These are phyloP conservation scores for Plantago major DNA, from an alignment of 257 asterid species.

Conservation along the genomic window DNA sequence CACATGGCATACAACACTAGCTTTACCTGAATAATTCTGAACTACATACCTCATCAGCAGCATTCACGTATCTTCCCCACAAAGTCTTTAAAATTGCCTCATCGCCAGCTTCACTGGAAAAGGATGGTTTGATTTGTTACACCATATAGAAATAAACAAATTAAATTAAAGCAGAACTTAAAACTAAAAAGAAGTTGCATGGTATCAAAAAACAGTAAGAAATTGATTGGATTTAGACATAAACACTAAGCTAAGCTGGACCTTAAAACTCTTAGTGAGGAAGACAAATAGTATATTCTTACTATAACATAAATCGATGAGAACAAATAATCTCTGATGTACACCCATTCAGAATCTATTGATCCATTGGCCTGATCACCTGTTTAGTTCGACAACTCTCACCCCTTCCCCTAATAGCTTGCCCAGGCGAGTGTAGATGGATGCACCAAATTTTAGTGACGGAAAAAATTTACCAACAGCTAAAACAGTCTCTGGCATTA, in stretches of 20 bases:
- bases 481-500: slow-evolving; percentile 9
- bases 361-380: neutral
- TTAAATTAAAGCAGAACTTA: slow-evolving; percentile 2
- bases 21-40: slow-evolving; percentile 6
- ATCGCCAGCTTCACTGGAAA: slow-evolving; percentile 78
- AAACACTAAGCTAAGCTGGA: too few species aligned
- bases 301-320: slow-evolving; percentile 11
- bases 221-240: too few species aligned
- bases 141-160: slow-evolving; percentile 8
- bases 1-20: slow-evolving; percentile 6
- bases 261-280: too few species aligned
- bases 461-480: neutral
- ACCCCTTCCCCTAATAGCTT: neutral
- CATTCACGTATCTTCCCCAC: slow-evolving; percentile 58
- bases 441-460: neutral
- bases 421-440: neutral
- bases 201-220: too few species aligned
- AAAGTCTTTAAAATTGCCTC: slow-evolving; percentile 80
- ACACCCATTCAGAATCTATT: too few species aligned
- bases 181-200: neutral
- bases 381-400: neutral
- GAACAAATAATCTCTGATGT: neutral
- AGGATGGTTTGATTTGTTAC: slow-evolving; percentile 24
- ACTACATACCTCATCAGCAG: slow-evolving; percentile 63
- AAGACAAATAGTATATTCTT: neutral